Evolutionary conservation across 768 basidiomycete species (phyloP), one percentile per base, ranked within the genome.

Genomic region (Hebeloma cylindrosporum): DNA sequence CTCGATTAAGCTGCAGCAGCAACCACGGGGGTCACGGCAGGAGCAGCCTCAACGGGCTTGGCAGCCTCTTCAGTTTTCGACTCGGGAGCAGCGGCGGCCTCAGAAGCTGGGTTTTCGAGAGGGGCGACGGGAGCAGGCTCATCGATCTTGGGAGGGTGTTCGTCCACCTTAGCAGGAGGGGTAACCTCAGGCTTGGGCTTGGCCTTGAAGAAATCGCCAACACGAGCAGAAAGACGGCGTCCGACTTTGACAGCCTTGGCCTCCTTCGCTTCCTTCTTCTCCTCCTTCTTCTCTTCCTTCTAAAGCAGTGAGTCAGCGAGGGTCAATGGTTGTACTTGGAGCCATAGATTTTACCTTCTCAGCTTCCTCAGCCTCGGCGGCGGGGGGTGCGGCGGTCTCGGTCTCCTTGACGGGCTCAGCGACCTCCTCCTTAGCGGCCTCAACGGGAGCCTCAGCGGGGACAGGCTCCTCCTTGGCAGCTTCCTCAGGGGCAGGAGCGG

Each of bases 101-200:
- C 78, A 16, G 75, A 67, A 14, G 82, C 83, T 27, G 88, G 83
- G 64, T 87, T 78, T 72, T 91, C 89, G 53, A 94, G 74, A 47
- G 92, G 91, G 43, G 88, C 89, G 51, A 93, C 80, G 8, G 85
- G 85, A 22, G 77, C 58, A 37, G 88, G 88, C 69, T 88, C 82
- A 38, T 91, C 92, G 54, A 93, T 87, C 74, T 83, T 82, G 53
- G 92, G 91, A 28, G 92, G 89, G 64, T 89, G 75, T 73, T 92
- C 88, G 51, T 91, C 85, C 45, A 93, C 88, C 76, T 91, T 93
- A 34, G 88, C 75, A 44, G 90, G 80, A 5, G 82, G 61, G 8
- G 74, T 60, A 26, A 81, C 78, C 60, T 88, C 84, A 10, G 68
- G 54, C 69, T 81, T 88, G 61, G 74, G 70, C 72, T 78, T 88